Base-by-base conservation (phyloP, 2,329 filamentous ascomycete species). In the Scytalidium lignicola region DNA sequence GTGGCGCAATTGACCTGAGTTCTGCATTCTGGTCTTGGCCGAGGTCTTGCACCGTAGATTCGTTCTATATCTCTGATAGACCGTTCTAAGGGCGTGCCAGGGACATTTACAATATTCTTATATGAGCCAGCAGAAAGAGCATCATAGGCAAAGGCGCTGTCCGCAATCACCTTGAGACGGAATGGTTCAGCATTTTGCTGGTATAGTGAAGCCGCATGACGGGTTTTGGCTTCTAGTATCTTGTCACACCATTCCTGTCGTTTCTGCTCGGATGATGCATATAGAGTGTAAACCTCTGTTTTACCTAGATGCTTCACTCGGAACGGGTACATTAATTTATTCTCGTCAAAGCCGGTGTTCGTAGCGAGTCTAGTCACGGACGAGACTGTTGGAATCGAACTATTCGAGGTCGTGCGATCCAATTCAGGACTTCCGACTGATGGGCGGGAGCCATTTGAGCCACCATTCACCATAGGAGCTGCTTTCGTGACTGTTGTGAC, bases 101-200 rank as follows among this genome's bases (percentile, higher is more conserved):
- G 85, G 63, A 99, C 93, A 8, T 86, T 80, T 18, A 96, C 86
- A 50, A 82, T 74, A 15, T 74, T 70, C 41, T 75, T 81, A 65
- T 79, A 85, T 12, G 82, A 76, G 37, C 80, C 73, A 43, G 75
- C 71, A 2, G 80, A 77, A 48, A 78, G 65, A 3, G 74, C 70
- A 56, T 95, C 89, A 60, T 90, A 91, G 10, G 86, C 84, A 66
- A 99, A 99, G 0, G 91, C 88, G 41, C 88, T 86, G 64, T 99
- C 93, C 0, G 93, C 91, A 65, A 99, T 85, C 8, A 99, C 90
- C 19, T 90, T 84, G 7, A 99, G 73, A 45, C 89, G 80, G 78
- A 99, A 99, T 0, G 93, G 93, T 66, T 99, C 93, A 0, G 93
- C 92, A 63, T 97, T 95, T 63, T 99, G 93, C 3, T 88, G 83